Evolutionary conservation across 441 rosid genomes (phyloP).

Genomic region (Adansonia madagascariensis): DNA sequence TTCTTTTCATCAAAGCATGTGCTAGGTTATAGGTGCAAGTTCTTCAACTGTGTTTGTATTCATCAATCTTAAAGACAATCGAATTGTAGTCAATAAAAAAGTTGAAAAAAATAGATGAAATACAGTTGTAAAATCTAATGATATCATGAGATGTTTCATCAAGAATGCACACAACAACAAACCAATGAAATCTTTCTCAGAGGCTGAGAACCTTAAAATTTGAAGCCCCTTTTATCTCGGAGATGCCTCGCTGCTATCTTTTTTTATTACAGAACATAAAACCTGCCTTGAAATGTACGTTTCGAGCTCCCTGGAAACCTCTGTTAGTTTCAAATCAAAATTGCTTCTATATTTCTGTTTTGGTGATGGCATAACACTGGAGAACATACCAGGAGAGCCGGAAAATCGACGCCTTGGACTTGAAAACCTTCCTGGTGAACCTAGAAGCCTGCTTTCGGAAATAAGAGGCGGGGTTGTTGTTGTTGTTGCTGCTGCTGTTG

Average conservation of each 20-base stretch:
- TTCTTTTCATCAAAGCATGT: background rate
- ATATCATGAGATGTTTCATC: background rate
- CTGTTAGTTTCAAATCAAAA: constrained; percentile 84
- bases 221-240: constrained; percentile 44
- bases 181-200: constrained; percentile 50
- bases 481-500: background rate
- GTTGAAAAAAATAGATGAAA: constrained; percentile 4
- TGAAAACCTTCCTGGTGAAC: constrained; percentile 68
- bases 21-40: background rate
- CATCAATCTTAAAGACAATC: background rate
- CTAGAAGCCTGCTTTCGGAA: constrained; percentile 48
- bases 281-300: constrained; percentile 86
- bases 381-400: constrained; percentile 51
- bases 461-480: constrained; percentile 52
- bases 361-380: constrained; percentile 50
- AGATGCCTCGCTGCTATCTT: constrained; percentile 69
- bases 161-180: constrained; percentile 31
- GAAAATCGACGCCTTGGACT: constrained; percentile 90
- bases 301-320: constrained; percentile 84
- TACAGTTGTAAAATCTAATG: constrained; percentile 21
- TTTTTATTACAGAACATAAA: constrained; percentile 72
- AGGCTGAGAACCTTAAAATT: constrained; percentile 49
- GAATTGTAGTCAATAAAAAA: background rate
- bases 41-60: constrained; percentile 3
- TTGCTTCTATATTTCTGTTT: constrained; percentile 72